Conservation (phyloP, 805 yeast species). For the Schizosaccharomyces osmophilus region DNA sequence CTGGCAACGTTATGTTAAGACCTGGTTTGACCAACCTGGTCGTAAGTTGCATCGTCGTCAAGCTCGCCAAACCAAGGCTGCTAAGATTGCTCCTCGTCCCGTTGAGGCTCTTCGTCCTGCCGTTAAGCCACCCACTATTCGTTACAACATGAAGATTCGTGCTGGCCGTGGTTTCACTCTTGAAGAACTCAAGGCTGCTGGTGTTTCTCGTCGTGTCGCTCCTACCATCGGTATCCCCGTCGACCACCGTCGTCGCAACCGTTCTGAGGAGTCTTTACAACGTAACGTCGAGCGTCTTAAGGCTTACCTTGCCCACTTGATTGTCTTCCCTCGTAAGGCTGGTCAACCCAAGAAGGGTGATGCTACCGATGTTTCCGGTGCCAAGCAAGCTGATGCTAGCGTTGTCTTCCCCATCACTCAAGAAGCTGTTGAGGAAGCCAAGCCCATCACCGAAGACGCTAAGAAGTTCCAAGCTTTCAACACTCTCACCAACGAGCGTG, state of each 20-base stretch:
- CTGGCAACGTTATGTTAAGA: conserved; percentile 99
- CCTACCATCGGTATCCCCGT: conserved; percentile 96
- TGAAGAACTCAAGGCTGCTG: conserved; percentile 93
- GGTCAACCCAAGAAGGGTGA: conserved; percentile 30
- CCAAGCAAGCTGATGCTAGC: conserved; percentile 19
- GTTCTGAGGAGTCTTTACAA: conserved; percentile 84
- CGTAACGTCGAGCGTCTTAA: conserved; percentile 85
- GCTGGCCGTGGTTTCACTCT: conserved; percentile 98
- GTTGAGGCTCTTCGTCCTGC: conserved; percentile 88
- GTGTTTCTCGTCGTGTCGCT: conserved; percentile 80
- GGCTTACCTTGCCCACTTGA: conserved; percentile 88
- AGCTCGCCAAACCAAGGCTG: conserved; percentile 84
- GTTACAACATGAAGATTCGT: conserved; percentile 98
- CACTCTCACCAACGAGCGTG: conserved; percentile 87
- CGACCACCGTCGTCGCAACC: conserved; percentile 99
- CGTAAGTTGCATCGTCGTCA: conserved; percentile 92
- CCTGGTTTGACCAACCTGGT: conserved; percentile 99
- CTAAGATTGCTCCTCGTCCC: conserved; percentile 91
- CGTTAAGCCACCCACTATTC: conserved; percentile 95
- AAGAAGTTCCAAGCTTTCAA: conserved; percentile 64
- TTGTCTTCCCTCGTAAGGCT: conserved; percentile 80
- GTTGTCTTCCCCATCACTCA: conserved; percentile 82
- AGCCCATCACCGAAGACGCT: conserved; percentile 54
- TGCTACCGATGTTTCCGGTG: conserved; percentile 45
- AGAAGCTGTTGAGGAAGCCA: conserved; percentile 50